Conservation (phyloP, 208 protist species). For the Phytomonas serpens region DNA sequence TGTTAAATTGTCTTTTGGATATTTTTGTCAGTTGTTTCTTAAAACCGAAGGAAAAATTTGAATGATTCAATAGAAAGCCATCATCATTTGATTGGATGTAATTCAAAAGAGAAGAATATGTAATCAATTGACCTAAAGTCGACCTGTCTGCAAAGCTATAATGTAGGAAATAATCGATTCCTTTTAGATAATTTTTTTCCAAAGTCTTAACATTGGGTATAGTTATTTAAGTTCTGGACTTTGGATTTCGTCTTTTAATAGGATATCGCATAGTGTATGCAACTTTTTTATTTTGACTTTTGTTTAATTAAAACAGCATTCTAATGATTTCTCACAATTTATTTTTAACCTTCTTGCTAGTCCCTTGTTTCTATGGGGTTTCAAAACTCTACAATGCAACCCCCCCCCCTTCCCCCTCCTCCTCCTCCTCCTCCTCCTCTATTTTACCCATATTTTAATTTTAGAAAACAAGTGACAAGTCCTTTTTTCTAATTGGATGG, state of each 20-base stretch:
- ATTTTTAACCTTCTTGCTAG: not conserved
- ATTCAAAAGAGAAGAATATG: not conserved
- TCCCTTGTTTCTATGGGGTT: not conserved
- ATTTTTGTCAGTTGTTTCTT: not conserved
- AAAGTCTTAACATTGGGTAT: not conserved
- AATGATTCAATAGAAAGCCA: not conserved
- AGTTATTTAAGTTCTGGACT: not conserved
- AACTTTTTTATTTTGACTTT: constrained; percentile 3
- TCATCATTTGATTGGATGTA: not conserved
- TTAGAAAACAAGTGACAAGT: not conserved
- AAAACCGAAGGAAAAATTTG: not conserved
- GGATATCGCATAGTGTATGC: not conserved
- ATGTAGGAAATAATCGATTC: not conserved
- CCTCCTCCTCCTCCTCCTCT: not conserved
- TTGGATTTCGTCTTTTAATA: not conserved
- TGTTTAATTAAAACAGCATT: not conserved
- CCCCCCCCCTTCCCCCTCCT: not conserved
- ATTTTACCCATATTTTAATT: not conserved
- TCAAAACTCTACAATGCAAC: not conserved
- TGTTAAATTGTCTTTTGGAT: not conserved
- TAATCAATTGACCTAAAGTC: not conserved
- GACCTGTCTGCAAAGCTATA: not conserved
- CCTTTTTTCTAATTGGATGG: not conserved
- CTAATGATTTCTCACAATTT: not conserved
- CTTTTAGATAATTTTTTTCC: not conserved